Percentiles rank a stretch among this genome's conserved stretches.
phyloP scores from a whole-genome alignment of 2,329 filamentous ascomycete genomes.

The Verticillium alfalfae region DNA sequence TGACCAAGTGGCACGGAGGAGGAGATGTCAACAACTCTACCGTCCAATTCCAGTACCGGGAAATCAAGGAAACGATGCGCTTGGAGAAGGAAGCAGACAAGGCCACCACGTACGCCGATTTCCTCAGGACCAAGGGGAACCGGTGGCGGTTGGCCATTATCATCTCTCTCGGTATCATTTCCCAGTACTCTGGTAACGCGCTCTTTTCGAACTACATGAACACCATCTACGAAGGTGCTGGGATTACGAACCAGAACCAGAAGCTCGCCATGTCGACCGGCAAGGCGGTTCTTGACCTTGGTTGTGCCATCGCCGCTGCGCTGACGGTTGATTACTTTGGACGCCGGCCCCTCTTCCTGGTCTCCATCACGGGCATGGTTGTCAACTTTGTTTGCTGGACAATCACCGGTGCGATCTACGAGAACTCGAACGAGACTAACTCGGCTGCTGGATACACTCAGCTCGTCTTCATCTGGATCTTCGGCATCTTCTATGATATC shows the following conservation, averaged over 20 bases:
- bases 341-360: slow-evolving; percentile 48
- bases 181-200: slow-evolving; percentile 63
- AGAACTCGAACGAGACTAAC: slow-evolving; percentile 37
- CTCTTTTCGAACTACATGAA: slow-evolving; percentile 64
- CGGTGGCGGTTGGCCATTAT: slow-evolving; percentile 58
- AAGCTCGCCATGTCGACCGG: slow-evolving; percentile 51
- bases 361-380: slow-evolving; percentile 42
- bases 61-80: slow-evolving; percentile 60
- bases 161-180: slow-evolving; percentile 59
- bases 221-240: slow-evolving; percentile 54
- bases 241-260: slow-evolving; percentile 50
- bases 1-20: slow-evolving; percentile 60
- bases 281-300: slow-evolving; percentile 53
- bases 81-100: slow-evolving; percentile 46
- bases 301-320: slow-evolving; percentile 49
- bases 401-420: slow-evolving; percentile 45
- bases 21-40: slow-evolving; percentile 52
- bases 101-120: slow-evolving; percentile 52
- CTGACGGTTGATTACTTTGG: slow-evolving; percentile 44
- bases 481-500: slow-evolving; percentile 54
- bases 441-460: slow-evolving; percentile 44
- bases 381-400: slow-evolving; percentile 44
- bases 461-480: slow-evolving; percentile 54
- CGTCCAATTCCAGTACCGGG: slow-evolving; percentile 61
- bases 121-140: slow-evolving; percentile 58